These are phyloP conservation scores for Blastocystis sp. DNA, from an alignment of 352 stramenopile genomes.

Conservation along the genomic window DNA sequence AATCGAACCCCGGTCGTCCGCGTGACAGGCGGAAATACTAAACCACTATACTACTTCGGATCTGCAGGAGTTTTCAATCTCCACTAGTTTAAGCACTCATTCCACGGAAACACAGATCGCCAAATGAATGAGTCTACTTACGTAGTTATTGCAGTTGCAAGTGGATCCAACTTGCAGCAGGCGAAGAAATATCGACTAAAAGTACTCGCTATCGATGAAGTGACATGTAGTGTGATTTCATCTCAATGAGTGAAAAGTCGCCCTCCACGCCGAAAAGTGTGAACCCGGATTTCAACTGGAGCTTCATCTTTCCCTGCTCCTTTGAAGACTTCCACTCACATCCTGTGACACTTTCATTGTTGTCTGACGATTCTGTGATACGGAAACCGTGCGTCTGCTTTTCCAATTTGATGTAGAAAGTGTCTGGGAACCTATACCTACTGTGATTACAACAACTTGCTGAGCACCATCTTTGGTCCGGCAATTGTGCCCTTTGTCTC, in stretches of 20 bases:
- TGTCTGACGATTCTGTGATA: neutral
- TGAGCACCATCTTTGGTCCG: neutral
- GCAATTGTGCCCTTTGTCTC: neutral
- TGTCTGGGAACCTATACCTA: neutral
- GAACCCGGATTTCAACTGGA: neutral
- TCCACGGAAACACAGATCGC: too few species aligned
- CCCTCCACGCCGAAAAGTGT: neutral
- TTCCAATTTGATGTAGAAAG: neutral
- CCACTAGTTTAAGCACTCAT: too few species aligned
- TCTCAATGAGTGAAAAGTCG: neutral
- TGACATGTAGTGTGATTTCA: constrained; percentile 3
- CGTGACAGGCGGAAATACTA: constrained; percentile 55
- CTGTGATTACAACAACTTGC: neutral
- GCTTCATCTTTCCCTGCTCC: neutral
- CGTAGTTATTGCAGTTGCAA: neutral
- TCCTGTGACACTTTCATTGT: neutral
- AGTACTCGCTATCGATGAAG: neutral
- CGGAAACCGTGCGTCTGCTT: neutral
- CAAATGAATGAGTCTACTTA: neutral
- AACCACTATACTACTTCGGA: constrained; percentile 57
- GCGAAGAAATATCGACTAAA: neutral
- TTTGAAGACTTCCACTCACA: neutral
- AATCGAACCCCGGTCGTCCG: constrained; percentile 55
- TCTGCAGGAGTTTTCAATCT: neutral
- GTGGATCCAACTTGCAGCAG: neutral